These are phyloP conservation scores for Curvularia lunata DNA, from an alignment of 2,329 filamentous ascomycete species.

Conservation along the genomic window DNA sequence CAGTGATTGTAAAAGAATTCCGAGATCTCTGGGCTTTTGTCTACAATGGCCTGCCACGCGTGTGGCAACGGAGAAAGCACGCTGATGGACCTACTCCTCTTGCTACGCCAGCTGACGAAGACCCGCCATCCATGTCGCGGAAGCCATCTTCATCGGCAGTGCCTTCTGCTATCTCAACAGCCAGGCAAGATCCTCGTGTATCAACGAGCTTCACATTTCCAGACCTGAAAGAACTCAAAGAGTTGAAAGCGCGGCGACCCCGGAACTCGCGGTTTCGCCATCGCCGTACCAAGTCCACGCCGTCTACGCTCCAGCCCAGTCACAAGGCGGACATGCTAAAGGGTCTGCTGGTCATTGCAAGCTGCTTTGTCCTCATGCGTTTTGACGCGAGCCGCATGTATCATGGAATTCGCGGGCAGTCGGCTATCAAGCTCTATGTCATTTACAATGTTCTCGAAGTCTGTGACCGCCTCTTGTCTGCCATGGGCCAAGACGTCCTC, in stretches of 20 bases:
- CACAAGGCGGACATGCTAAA: slow-evolving; percentile 96
- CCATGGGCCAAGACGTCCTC: slow-evolving; percentile 92
- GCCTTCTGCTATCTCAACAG: slow-evolving; percentile 25
- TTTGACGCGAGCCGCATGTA: slow-evolving; percentile 98
- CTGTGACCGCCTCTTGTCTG: slow-evolving; percentile 85
- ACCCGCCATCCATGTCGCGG: slow-evolving; percentile 33
- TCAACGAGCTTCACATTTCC: slow-evolving; percentile 36
- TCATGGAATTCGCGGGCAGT: slow-evolving; percentile 93
- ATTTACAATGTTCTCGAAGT: slow-evolving; percentile 98
- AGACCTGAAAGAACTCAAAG: slow-evolving; percentile 38
- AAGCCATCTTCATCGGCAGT: slow-evolving; percentile 32
- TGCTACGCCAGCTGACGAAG: slow-evolving; percentile 39
- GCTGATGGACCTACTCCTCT: slow-evolving; percentile 42
- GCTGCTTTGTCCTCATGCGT: slow-evolving; percentile 82
- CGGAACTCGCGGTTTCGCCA: slow-evolving; percentile 58
- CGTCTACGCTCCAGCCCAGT: slow-evolving; percentile 82
- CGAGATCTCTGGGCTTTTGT: slow-evolving; percentile 77
- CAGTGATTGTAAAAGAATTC: slow-evolving; percentile 73
- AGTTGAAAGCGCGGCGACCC: slow-evolving; percentile 34
- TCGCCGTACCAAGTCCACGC: slow-evolving; percentile 79
- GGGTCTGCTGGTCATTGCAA: slow-evolving; percentile 84
- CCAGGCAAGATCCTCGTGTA: slow-evolving; percentile 30
- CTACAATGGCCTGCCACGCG: slow-evolving; percentile 76
- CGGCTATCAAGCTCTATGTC: slow-evolving; percentile 96
- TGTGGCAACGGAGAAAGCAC: slow-evolving; percentile 70